Evolutionary conservation across 768 basidiomycete species (phyloP), one percentile per base, ranked within the genome.

Genomic region (Leucosporidium scottii): DNA sequence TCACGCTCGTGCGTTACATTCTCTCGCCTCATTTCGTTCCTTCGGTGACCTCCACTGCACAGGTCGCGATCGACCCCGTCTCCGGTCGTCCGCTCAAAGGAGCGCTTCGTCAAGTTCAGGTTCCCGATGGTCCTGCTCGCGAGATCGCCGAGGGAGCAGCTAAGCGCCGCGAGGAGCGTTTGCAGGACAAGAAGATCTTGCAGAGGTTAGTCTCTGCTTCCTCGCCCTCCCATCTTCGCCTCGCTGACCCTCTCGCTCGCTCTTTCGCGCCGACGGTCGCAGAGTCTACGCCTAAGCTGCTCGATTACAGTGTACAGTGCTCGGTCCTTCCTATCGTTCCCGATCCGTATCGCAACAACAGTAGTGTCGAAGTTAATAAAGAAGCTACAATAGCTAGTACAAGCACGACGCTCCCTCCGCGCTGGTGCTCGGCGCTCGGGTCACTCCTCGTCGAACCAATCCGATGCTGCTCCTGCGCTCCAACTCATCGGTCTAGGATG

Each of bases 11-110:
- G 23, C 27, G 69, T 64, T 25, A 25, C 39, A n/a, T n/a, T n/a
- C n/a, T n/a, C n/a, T n/a, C n/a, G n/a, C n/a, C n/a, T n/a, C n/a
- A n/a, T n/a, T n/a, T n/a, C n/a, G n/a, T n/a, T n/a, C n/a, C n/a
- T n/a, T n/a, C n/a, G n/a, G n/a, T n/a, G n/a, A n/a, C n/a, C n/a
- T n/a, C n/a, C n/a, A n/a, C n/a, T n/a, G n/a, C 8, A 4, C 64
- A 71, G 70, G 70, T 72, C 62, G 71, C 71, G 8, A 60, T 72
- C 62, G 71, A 72, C 57, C 62, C 67, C 4, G 0, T 2, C 9
- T 49, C 30, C 6, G 71, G 71, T 25, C 61, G 71, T 0, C 71
- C 71, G 13, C 59, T 69, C 49, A 54, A 54, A n/a, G 67, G 67
- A 34, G 59, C 44, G 3, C 51, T 72, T 4, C 62, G 68, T 13